Base-by-base conservation (phyloP, 225 moss, liverwort and hornwort species). In the Marchantia polymorpha region DNA sequence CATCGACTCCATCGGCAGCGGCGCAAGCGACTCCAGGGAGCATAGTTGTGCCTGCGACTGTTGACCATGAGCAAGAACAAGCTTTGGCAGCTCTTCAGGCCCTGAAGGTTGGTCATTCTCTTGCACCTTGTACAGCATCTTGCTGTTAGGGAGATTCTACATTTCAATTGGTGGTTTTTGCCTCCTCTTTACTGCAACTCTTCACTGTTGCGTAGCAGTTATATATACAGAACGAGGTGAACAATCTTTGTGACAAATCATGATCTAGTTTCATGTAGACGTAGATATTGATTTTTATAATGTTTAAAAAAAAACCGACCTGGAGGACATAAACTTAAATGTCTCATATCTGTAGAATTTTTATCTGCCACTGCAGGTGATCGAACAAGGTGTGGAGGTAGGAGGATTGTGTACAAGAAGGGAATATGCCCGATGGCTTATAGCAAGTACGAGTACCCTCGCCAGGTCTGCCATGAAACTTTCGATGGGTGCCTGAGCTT, bases 401-500 rank as follows among this genome's bases (percentile, higher is more conserved):
- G 92, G 91, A 84, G 92, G 85, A 4, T 86, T 99, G 74, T 99
- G 97, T 80, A 86, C 91, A 63, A 93, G 97, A 82, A 87, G 97
- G 84, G 89, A 86, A 74, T 95, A 95, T 90, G 97, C 97, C 19
- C 92, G 97, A 85, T 99, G 97, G 95, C 87, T 95, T 77, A 90
- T 99, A 73, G 89, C 90, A 69, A 82, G 88, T 19, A 92, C 92
- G 66, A 88, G 92, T 86, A 78, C 84, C 75, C 79, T 99, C 77
- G 90, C 91, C 72, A 97, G 92, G 95, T 96, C 74, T 25, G 82
- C 82, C 7, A 55, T 51, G 22, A 47, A 60, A 53, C 17, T 10
- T 29, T 39, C 39, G 39, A 39, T 39, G 39, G 39, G 39, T 39
- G 3, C 5, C 39, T 39, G 39, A 39, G 39, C 39, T 39, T 39